Evolutionary conservation across 1,139 yeast species (phyloP).

Genomic region (Candida tropicalis): DNA sequence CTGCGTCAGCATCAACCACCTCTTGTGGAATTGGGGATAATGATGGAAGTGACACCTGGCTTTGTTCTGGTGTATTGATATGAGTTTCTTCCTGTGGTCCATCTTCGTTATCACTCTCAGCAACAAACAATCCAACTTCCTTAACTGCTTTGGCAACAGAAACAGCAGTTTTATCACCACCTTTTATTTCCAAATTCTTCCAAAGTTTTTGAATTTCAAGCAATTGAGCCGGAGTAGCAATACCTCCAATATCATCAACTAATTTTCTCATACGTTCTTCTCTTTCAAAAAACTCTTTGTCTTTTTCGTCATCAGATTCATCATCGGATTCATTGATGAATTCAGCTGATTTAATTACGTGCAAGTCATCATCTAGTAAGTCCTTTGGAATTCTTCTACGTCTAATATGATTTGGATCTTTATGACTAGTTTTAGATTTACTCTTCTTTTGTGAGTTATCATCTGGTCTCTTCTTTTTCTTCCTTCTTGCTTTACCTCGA

Average conservation of each 20-base stretch:
- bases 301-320: conserved; percentile 63
- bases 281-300: conserved; percentile 54
- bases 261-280: conserved; percentile 56
- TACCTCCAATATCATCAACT: conserved; percentile 42
- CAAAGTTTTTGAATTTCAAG: conserved; percentile 42
- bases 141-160: conserved; percentile 31
- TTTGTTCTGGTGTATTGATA: not conserved
- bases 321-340: conserved; percentile 68
- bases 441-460: not conserved
- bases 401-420: not conserved
- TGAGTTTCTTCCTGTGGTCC: conserved; percentile 11
- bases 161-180: conserved; percentile 14
- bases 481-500: conserved; percentile 26
- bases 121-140: conserved; percentile 22
- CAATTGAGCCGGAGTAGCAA: conserved; percentile 39
- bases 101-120: conserved; percentile 19
- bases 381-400: conserved; percentile 15
- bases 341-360: conserved; percentile 47
- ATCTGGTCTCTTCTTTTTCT: conserved; percentile 18
- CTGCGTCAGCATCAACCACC: conserved; percentile 5
- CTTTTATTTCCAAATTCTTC: conserved; percentile 29
- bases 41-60: not conserved
- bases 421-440: conserved; percentile 2
- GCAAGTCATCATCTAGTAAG: conserved; percentile 21
- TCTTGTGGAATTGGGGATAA: not conserved